These are phyloP conservation scores for Globisporangium paddicum DNA, from an alignment of 352 stramenopile genomes.

Conservation along the genomic window DNA sequence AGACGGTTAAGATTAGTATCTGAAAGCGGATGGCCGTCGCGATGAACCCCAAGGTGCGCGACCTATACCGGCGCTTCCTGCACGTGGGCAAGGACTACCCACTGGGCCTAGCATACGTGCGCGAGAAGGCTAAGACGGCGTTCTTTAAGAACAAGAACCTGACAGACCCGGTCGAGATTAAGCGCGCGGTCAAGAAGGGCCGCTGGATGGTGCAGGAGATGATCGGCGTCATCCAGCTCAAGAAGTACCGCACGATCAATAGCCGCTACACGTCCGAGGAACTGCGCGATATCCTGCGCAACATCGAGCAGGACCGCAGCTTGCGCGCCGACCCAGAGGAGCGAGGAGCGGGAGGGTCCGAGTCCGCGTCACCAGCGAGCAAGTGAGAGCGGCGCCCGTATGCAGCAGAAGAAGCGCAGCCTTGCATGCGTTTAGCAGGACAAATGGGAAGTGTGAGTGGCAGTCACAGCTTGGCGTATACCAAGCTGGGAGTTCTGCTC, in stretches of 20 bases:
- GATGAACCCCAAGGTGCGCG: slow-evolving; percentile 93
- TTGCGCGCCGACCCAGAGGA: not conserved
- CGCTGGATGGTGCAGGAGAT: slow-evolving; percentile 95
- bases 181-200: slow-evolving; percentile 90
- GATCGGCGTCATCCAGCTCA: slow-evolving; percentile 95
- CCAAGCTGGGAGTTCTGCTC: too few species aligned
- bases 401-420: too few species aligned
- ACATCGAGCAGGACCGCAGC: slow-evolving; percentile 19
- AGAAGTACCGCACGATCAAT: slow-evolving; percentile 96
- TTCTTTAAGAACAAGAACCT: slow-evolving; percentile 87
- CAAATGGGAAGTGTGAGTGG: too few species aligned
- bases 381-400: too few species aligned
- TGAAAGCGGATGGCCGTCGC: not conserved
- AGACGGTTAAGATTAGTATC: not conserved
- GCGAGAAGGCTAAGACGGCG: slow-evolving; percentile 87
- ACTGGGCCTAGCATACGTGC: slow-evolving; percentile 88
- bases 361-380: too few species aligned
- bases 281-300: slow-evolving; percentile 36
- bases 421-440: too few species aligned
- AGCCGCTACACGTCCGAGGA: slow-evolving; percentile 86
- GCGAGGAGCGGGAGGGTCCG: too few species aligned
- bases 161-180: slow-evolving; percentile 30
- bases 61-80: slow-evolving; percentile 95
- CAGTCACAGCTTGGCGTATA: too few species aligned
- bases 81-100: slow-evolving; percentile 95